These are phyloP conservation scores for Nitzschia sp. DNA, from an alignment of 108 stramenopile species.

Conservation along the genomic window DNA sequence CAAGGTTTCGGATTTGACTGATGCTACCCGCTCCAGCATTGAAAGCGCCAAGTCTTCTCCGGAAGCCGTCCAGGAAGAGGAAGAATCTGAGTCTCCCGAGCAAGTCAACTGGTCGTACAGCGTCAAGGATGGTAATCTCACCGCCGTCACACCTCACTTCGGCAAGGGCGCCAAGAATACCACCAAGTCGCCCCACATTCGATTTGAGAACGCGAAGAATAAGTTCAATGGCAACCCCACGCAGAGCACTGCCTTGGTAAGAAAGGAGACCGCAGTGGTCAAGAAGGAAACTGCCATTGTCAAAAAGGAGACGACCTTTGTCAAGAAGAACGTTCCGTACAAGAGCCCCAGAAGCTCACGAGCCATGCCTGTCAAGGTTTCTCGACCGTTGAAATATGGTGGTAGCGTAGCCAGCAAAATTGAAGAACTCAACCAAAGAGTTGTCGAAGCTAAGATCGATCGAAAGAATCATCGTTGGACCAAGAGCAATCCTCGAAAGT, in stretches of 20 bases:
- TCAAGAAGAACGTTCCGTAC: constrained; percentile 14
- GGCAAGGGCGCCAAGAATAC: constrained; percentile 20
- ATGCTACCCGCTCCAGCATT: constrained; percentile 12
- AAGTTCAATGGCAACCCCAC: constrained; percentile 19
- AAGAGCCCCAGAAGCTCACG: constrained; percentile 22
- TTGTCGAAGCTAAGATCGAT: constrained; percentile 29
- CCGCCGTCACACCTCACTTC: constrained; percentile 18
- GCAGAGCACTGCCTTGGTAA: not conserved
- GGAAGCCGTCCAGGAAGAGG: constrained; percentile 26
- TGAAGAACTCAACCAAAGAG: constrained; percentile 27
- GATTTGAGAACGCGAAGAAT: constrained; percentile 42
- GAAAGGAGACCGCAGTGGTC: not conserved
- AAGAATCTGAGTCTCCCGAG: not conserved
- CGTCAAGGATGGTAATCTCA: constrained; percentile 13
- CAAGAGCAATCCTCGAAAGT: constrained; percentile 35
- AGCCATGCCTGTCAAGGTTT: constrained; percentile 2
- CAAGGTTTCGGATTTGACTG: constrained; percentile 29
- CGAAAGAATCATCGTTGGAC: constrained; percentile 23
- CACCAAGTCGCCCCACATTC: constrained; percentile 34
- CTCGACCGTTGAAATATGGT: constrained; percentile 15
- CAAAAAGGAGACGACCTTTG: not conserved
- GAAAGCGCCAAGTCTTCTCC: constrained; percentile 6
- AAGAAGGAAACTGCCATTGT: constrained; percentile 4
- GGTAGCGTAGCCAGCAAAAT: constrained; percentile 35
- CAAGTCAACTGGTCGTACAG: constrained; percentile 30